Conservation (phyloP, 1,284 basidiomycete species). For the Nidula niveotomentosa region DNA sequence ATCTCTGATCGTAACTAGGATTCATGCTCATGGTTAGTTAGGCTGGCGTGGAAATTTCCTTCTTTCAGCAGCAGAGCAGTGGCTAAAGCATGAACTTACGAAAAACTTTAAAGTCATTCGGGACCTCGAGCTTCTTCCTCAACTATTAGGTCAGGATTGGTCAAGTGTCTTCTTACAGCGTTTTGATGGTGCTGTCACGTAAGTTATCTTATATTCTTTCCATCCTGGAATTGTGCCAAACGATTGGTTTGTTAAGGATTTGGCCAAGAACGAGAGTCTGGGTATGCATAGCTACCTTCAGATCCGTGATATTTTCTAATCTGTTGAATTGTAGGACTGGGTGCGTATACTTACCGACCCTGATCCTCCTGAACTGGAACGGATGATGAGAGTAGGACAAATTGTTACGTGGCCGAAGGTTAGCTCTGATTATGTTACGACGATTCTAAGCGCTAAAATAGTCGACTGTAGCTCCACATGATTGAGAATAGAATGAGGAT, state of each 20-base stretch:
- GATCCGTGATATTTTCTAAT: constrained; percentile 2
- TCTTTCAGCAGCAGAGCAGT: constrained; percentile 89
- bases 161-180: constrained; percentile 91
- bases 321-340: constrained; percentile 65
- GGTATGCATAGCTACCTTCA: constrained; percentile 38
- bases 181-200: constrained; percentile 85
- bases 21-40: constrained; percentile 20
- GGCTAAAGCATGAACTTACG: constrained; percentile 90
- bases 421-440: constrained; percentile 9
- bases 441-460: not conserved
- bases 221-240: not conserved
- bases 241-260: constrained; percentile 48
- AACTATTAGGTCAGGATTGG: constrained; percentile 92
- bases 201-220: constrained; percentile 24
- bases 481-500: constrained; percentile 82
- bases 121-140: constrained; percentile 89
- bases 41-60: constrained; percentile 97
- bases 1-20: not conserved
- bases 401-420: constrained; percentile 97
- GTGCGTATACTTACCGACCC: constrained; percentile 84
- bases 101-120: constrained; percentile 98
- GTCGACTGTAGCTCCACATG: constrained; percentile 72
- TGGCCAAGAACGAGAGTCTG: constrained; percentile 82
- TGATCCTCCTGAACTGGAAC: constrained; percentile 71
- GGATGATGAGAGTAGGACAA: constrained; percentile 87